Evolutionary conservation across 2,329 filamentous ascomycete genomes (phyloP), one percentile per base, ranked within the genome.

Genomic region (Chaetomiaceae sp.): DNA sequence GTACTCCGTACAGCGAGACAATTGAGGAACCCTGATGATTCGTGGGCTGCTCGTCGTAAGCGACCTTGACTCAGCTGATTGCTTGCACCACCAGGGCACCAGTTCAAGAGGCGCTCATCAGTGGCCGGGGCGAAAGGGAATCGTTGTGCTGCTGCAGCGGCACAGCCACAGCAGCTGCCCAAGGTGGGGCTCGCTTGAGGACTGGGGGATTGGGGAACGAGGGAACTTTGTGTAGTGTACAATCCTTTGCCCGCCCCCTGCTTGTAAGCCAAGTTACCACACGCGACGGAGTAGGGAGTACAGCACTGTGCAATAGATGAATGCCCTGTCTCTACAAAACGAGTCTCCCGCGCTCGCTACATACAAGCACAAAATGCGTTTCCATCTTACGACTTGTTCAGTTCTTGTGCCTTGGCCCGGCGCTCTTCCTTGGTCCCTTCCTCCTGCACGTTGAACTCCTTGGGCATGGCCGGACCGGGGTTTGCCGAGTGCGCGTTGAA

Each of bases 391-490:
- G 39, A 67, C 60, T 84, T 79, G 71, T 87, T 87, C 64, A 88
- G 58, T 58, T 78, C 78, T 62, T 80, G 69, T 50, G 79, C 81
- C 63, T 78, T 81, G 11, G 75, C 79, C 58, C 74, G 69, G 44
- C 83, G 76, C 59, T 88, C 84, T 62, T 85, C 83, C 66, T 83
- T 84, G 48, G 75, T 79, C 14, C 78, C 80, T 67, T 83, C 78
- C 62, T 75, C 62, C 41, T 74, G 61, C 27, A 65, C 65, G 14
- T 72, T 72, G 67, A 80, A 73, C 50, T 74, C 69, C 52, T 78
- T 64, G 15, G 75, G 68, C 20, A 80, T 57, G 22, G 68, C 79
- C 14, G 80, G 80, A 27, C 80, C 80, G 11, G 78, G 79, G 42
- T 75, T 68, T 15, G 78, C 78, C 46, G 72, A 62, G 59, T 75